Conservation (phyloP, 305 asterid genomes). For the Striga hermonthica region DNA sequence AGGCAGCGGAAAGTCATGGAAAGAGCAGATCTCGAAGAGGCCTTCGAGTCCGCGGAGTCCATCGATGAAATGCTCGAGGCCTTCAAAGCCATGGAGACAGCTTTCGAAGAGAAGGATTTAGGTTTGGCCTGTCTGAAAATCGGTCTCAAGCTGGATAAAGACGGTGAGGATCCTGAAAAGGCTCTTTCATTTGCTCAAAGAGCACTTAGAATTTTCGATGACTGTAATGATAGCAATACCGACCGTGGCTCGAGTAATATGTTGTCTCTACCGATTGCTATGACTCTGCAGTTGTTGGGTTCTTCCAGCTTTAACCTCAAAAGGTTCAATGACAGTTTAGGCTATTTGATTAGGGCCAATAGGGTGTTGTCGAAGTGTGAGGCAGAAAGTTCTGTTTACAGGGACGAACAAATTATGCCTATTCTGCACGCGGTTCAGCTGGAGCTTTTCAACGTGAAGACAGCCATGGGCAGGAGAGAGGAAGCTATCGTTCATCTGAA, state of each 20-base stretch:
- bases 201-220: conserved; percentile 62
- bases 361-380: conserved; percentile 57
- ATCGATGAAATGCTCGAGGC: conserved; percentile 71
- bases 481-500: conserved; percentile 75
- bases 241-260: conserved; percentile 20
- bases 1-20: conserved; percentile 67
- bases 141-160: conserved; percentile 82
- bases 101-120: conserved; percentile 67
- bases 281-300: conserved; percentile 87
- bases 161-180: conserved; percentile 70
- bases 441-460: conserved; percentile 74
- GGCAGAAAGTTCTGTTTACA: conserved; percentile 36
- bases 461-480: conserved; percentile 87
- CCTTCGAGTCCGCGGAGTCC: conserved; percentile 74
- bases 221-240: conserved; percentile 31
- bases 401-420: conserved; percentile 53
- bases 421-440: conserved; percentile 70
- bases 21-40: conserved; percentile 68
- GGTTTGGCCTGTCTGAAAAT: conserved; percentile 79
- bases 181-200: conserved; percentile 60
- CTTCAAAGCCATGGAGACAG: conserved; percentile 63
- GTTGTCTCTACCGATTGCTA: conserved; percentile 69
- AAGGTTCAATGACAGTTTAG: conserved; percentile 79
- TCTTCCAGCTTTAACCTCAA: conserved; percentile 59
- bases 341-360: conserved; percentile 77